Percentiles rank a stretch among this genome's conserved stretches.
These are phyloP conservation scores for Phytopythium litorale DNA, from an alignment of 352 stramenopile species.

Conservation along the genomic window DNA sequence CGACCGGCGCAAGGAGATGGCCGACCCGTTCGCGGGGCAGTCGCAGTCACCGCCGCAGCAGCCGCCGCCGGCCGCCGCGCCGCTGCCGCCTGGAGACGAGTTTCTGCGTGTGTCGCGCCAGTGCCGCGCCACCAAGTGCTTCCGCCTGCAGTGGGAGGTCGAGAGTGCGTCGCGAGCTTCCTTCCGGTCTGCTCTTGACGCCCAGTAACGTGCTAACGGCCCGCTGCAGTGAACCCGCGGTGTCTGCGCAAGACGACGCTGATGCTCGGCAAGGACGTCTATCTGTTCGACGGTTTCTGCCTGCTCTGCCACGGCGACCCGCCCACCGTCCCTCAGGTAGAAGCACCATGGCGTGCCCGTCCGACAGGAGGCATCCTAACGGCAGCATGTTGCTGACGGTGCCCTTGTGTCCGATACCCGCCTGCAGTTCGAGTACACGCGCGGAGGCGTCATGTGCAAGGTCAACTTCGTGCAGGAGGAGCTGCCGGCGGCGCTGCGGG, in stretches of 20 bases:
- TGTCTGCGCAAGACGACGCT: slow-evolving; percentile 71
- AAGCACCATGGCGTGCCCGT: background rate
- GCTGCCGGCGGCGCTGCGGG: slow-evolving; percentile 42
- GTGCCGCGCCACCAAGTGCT: slow-evolving; percentile 61
- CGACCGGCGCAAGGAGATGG: background rate
- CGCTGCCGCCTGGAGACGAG: slow-evolving; percentile 29
- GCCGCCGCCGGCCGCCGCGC: slow-evolving; percentile 1
- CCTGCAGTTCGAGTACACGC: slow-evolving; percentile 78
- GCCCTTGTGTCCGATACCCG: background rate
- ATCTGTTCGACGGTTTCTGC: slow-evolving; percentile 87
- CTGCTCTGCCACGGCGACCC: slow-evolving; percentile 66
- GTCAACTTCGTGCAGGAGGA: slow-evolving; percentile 65
- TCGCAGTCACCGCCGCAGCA: background rate
- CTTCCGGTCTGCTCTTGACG: background rate
- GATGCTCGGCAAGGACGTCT: slow-evolving; percentile 50
- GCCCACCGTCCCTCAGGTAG: slow-evolving; percentile 53
- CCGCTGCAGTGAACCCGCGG: slow-evolving; percentile 61
- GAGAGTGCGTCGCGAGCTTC: slow-evolving; percentile 40
- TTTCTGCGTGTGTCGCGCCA: slow-evolving; percentile 55
- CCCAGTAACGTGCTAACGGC: background rate
- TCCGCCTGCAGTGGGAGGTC: slow-evolving; percentile 75
- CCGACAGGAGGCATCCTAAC: background rate
- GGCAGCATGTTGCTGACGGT: background rate
- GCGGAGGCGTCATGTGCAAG: slow-evolving; percentile 73
- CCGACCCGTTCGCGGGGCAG: background rate